A percentile compares a stretch with the other conserved stretches of the same genome.
Evolutionary conservation across 257 asterid genomes (phyloP).

Genomic region (Haberlea rhodopensis): DNA sequence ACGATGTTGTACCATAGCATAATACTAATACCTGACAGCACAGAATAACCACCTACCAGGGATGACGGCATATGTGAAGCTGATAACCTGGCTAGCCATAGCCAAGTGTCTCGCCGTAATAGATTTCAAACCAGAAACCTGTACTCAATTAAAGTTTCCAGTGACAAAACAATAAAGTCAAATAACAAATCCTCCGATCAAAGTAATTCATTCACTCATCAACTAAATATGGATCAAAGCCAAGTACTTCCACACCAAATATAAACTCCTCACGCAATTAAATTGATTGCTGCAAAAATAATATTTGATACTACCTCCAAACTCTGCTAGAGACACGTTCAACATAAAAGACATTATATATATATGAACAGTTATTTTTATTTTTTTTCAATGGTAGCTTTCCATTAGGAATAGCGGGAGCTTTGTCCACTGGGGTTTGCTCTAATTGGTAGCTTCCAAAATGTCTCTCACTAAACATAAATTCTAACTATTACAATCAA

Average conservation of each 20-base stretch:
- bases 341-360: slow-evolving; percentile 8
- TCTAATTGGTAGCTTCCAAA: too few species aligned
- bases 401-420: too few species aligned
- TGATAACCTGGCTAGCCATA: slow-evolving; percentile 96
- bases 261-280: slow-evolving; percentile 15
- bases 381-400: too few species aligned
- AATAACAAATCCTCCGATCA: slow-evolving; percentile 1
- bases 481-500: too few species aligned
- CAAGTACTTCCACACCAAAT: slow-evolving; percentile 20
- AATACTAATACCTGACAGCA: background rate
- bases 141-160: slow-evolving; percentile 35
- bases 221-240: background rate
- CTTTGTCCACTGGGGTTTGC: too few species aligned
- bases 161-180: slow-evolving; percentile 10
- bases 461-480: too few species aligned
- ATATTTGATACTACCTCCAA: slow-evolving; percentile 5
- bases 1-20: background rate
- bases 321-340: slow-evolving; percentile 15
- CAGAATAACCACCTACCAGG: slow-evolving; percentile 69
- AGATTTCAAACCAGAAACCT: slow-evolving; percentile 99
- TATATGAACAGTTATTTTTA: too few species aligned
- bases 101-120: slow-evolving; percentile 98
- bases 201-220: background rate
- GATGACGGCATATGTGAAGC: slow-evolving; percentile 75
- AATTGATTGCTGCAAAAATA: slow-evolving; percentile 2